Base-by-base conservation (phyloP, 2,329 filamentous ascomycete genomes). In the Metarhizium anisopliae region DNA sequence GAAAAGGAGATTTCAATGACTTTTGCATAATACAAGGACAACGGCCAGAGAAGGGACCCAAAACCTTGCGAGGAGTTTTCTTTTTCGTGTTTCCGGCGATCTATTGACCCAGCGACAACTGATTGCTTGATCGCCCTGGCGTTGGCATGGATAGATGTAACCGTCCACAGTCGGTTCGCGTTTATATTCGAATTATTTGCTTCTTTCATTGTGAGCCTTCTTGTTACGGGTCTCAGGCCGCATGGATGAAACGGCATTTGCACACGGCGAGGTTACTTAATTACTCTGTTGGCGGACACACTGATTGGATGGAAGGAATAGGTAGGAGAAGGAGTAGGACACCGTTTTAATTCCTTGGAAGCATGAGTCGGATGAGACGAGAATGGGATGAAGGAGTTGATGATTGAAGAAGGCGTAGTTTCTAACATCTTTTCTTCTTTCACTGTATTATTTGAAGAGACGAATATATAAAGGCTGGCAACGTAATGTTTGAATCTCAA, bases 1-100 rank as follows among this genome's bases (percentile, higher is more conserved):
- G 87, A 90, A 69, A 83, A 84, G 67, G 87, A 90, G 70, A 88
- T 93, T 60, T 80, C 82, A 36, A 87, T 93, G 86, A 90, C 86
- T 59, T 93, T 93, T 81, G 89, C 86, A 70, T 89, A 74, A 61
- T 2, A 47, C 32, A 10, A 32, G 30, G 30, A 30, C 29, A 35
- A 18, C 16, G 18, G 42, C 6, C 42, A 10, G 18, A 20, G 25
- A 20, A 36, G 30, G 8, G 42, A 45, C n/a, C 42, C 8, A 16
- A 29, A 18, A 30, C 45, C 45, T 30, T 29, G 25, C 2, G 45
- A 32, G 50, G 50, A 36, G 50, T 51, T 51, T 38, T 51, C n/a
- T 35, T 51, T 35, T 51, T 36, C 38, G 16, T 36, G 20, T 50
- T n/a, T 50, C 32, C 18, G 3, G 45, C 5, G 18, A 30, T 49